These are phyloP conservation scores for Salix udensis DNA, from an alignment of 345 rosid genomes.

Conservation along the genomic window DNA sequence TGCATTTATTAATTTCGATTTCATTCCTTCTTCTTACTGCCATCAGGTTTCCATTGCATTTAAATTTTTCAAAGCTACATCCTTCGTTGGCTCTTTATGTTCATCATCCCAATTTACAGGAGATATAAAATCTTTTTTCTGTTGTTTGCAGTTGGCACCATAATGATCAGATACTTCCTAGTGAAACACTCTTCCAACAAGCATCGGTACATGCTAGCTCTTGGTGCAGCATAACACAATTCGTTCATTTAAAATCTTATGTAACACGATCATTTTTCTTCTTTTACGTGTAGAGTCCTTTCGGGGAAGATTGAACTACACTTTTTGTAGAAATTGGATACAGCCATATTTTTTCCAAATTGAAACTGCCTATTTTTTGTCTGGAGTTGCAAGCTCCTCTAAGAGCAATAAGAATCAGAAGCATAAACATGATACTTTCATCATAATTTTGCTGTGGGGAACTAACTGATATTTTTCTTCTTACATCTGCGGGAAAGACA, in stretches of 20 bases:
- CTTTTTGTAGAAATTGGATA: background rate
- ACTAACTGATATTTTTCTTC: background rate
- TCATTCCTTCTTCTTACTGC: background rate
- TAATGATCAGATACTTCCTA: constrained; percentile 14
- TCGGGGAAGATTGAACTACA: background rate
- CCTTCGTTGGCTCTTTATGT: background rate
- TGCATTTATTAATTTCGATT: background rate
- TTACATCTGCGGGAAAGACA: background rate
- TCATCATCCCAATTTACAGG: background rate
- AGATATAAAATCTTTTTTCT: background rate
- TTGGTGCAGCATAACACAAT: background rate
- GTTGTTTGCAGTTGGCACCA: constrained; percentile 38
- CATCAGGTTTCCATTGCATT: background rate
- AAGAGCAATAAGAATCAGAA: background rate
- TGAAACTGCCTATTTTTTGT: background rate
- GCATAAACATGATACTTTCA: background rate
- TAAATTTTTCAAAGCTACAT: background rate
- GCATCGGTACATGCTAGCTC: background rate
- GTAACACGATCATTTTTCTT: background rate
- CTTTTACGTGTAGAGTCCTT: background rate
- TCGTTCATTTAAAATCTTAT: background rate
- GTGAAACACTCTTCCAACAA: background rate
- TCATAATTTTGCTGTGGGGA: background rate
- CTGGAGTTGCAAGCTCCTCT: background rate
- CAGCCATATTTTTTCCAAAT: background rate